phyloP scores from a whole-genome alignment of 352 stramenopile genomes.

The Globisporangium lucens region DNA sequence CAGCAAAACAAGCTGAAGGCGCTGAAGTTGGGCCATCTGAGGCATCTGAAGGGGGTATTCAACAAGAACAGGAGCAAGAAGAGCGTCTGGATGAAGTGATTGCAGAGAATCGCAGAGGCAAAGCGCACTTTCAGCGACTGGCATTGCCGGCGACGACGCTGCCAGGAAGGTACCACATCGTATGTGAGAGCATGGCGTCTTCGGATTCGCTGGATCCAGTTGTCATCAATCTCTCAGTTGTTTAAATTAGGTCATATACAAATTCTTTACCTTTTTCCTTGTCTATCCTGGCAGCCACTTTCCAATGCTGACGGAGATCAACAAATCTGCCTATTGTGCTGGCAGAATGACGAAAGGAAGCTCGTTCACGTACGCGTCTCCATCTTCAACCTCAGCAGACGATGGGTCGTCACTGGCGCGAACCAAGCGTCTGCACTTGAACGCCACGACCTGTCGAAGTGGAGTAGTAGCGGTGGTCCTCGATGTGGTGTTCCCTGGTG shows the following conservation, averaged over 20 bases:
- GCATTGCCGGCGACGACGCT: conserved; percentile 27
- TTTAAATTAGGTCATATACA: conserved; percentile 7
- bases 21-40: neutral
- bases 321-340: conserved; percentile 10
- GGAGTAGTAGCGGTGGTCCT: neutral
- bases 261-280: neutral
- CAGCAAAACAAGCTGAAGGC: neutral
- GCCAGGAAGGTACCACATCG: conserved; percentile 36
- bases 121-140: conserved; percentile 29
- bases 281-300: conserved; percentile 10
- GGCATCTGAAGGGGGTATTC: neutral
- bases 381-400: conserved; percentile 24
- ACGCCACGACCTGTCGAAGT: conserved; percentile 36
- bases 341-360: conserved; percentile 41
- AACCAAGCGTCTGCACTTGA: conserved; percentile 43
- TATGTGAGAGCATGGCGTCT: conserved; percentile 35
- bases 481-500: conserved; percentile 10
- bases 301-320: neutral
- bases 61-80: neutral
- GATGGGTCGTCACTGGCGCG: conserved; percentile 18
- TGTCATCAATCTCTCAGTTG: conserved; percentile 19
- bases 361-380: conserved; percentile 38
- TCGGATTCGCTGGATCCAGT: conserved; percentile 20
- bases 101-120: conserved; percentile 19
- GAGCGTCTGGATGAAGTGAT: conserved; percentile 24